phyloP scores from a whole-genome alignment of 2,329 filamentous ascomycete species.

The Xylaria sp. region DNA sequence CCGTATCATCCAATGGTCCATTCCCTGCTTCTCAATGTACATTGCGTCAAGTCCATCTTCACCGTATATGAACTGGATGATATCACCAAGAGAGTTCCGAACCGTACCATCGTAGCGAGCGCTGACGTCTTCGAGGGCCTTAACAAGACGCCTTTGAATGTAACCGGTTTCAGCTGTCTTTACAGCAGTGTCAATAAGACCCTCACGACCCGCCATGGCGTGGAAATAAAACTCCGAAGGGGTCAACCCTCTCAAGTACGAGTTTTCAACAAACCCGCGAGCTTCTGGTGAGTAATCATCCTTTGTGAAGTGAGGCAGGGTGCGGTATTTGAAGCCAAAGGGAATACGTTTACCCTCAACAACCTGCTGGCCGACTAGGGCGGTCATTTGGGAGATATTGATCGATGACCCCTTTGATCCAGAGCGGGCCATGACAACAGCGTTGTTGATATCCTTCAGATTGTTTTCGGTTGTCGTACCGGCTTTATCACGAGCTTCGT shows the following conservation, averaged over 20 bases:
- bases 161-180: slow-evolving; percentile 99
- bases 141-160: slow-evolving; percentile 97
- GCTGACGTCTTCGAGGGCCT: slow-evolving; percentile 97
- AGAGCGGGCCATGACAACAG: slow-evolving; percentile 93
- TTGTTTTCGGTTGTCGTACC: slow-evolving; percentile 92
- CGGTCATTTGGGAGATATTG: slow-evolving; percentile 99
- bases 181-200: slow-evolving; percentile 99
- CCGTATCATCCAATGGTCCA: slow-evolving; percentile 87
- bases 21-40: slow-evolving; percentile 90
- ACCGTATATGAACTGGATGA: slow-evolving; percentile 97
- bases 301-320: slow-evolving; percentile 97
- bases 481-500: slow-evolving; percentile 95
- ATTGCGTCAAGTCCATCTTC: slow-evolving; percentile 96
- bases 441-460: slow-evolving; percentile 96
- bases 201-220: slow-evolving; percentile 99
- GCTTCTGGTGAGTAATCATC: slow-evolving; percentile 98
- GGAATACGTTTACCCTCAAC: slow-evolving; percentile 99
- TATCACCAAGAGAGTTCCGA: slow-evolving; percentile 94
- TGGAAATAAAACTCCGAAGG: slow-evolving; percentile 99
- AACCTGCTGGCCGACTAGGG: slow-evolving; percentile 96
- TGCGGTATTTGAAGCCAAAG: slow-evolving; percentile 98
- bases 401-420: slow-evolving; percentile 99
- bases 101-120: slow-evolving; percentile 98
- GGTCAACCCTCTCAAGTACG: slow-evolving; percentile 93
- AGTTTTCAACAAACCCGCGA: slow-evolving; percentile 98